Percentiles rank a stretch among this genome's conserved stretches.
Evolutionary conservation across 192 early-diverging fungal species (phyloP).

Genomic region (Coemansia asiatica): DNA sequence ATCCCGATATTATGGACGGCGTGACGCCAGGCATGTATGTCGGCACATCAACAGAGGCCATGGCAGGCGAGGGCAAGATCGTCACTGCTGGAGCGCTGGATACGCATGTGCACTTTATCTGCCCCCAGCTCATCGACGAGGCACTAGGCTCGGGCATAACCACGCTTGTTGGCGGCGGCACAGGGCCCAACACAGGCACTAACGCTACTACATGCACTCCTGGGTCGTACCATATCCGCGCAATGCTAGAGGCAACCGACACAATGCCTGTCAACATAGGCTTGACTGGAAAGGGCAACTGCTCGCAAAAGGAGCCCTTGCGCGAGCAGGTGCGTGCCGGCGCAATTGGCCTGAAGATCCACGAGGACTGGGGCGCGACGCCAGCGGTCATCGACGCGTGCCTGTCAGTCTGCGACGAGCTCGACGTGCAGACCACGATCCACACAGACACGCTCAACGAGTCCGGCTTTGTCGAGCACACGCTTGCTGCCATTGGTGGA

Average conservation of each 20-base stretch:
- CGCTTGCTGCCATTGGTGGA: constrained; percentile 84
- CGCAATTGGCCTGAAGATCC: constrained; percentile 85
- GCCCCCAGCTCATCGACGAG: constrained; percentile 86
- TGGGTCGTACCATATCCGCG: constrained; percentile 75
- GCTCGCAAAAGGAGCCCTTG: constrained; percentile 63
- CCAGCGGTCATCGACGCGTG: constrained; percentile 92
- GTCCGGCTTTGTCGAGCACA: constrained; percentile 91
- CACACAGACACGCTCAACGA: constrained; percentile 99
- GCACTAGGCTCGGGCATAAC: constrained; percentile 77
- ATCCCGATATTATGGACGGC: constrained; percentile 95
- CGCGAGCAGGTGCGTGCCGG: constrained; percentile 85
- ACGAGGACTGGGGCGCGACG: constrained; percentile 97
- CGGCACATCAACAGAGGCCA: constrained; percentile 86
- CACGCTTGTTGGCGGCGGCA: constrained; percentile 87
- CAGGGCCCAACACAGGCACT: constrained; percentile 94
- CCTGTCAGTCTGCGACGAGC: constrained; percentile 78
- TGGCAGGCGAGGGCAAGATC: constrained; percentile 88
- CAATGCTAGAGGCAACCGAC: constrained; percentile 91
- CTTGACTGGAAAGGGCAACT: constrained; percentile 95
- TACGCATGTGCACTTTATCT: constrained; percentile 95
- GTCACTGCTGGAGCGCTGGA: constrained; percentile 94
- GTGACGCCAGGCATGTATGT: constrained; percentile 87
- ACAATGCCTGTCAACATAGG: constrained; percentile 89
- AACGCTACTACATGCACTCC: constrained; percentile 97
- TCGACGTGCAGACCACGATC: constrained; percentile 87